Percentiles rank a stretch among this genome's conserved stretches.
Evolutionary conservation across 2,329 filamentous ascomycete species (phyloP).

Genomic region (Aspergillus neotritici): DNA sequence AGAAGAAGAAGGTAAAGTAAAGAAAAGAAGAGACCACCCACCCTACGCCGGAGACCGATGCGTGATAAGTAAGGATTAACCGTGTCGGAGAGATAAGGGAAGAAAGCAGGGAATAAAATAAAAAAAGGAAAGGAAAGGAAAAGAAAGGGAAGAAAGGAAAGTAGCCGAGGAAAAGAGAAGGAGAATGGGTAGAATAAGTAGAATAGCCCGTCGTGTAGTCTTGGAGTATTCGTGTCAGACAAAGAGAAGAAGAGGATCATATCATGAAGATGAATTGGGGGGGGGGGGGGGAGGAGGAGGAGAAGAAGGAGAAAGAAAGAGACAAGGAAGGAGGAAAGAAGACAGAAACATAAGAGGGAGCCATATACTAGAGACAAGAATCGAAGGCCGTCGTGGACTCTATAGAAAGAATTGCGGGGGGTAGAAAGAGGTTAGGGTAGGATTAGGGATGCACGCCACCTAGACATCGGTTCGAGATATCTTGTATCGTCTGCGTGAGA

Average conservation of each 20-base stretch:
- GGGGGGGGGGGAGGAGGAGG: not conserved
- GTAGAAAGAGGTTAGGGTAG: too few species aligned
- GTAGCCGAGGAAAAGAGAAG: not conserved
- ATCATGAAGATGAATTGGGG: not conserved
- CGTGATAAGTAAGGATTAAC: conserved; percentile 1
- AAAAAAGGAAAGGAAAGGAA: not conserved
- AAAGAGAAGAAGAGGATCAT: not conserved
- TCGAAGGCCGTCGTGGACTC: too few species aligned
- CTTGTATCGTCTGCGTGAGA: too few species aligned
- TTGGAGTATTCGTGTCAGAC: not conserved
- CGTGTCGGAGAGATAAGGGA: not conserved
- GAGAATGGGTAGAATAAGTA: too few species aligned
- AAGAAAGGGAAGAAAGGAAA: not conserved
- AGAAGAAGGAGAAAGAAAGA: not conserved
- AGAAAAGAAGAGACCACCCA: not conserved
- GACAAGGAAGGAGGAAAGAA: too few species aligned
- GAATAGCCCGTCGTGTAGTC: too few species aligned
- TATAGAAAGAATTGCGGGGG: too few species aligned
- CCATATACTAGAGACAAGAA: too few species aligned
- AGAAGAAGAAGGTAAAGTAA: not conserved
- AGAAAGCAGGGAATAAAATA: not conserved
- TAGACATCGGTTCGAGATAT: too few species aligned
- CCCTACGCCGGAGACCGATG: conserved; percentile 7
- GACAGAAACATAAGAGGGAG: not conserved
- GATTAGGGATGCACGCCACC: too few species aligned